These are phyloP conservation scores for Spergularia azorica DNA, from an alignment of 179 eudicot species.

Conservation along the genomic window DNA sequence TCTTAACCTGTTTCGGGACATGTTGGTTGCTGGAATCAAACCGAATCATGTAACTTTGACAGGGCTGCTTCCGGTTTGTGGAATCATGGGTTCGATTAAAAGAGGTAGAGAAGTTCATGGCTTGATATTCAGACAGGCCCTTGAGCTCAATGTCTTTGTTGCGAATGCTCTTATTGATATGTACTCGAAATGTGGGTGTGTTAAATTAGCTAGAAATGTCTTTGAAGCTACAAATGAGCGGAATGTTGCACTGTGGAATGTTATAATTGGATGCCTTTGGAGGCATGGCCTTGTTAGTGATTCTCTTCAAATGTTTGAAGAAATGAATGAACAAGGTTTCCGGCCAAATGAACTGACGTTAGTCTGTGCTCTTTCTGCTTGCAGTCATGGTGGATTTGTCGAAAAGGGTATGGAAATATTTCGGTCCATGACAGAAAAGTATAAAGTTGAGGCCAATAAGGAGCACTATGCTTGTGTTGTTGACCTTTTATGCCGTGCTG, in stretches of 20 bases:
- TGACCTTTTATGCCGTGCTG: conserved; percentile 63
- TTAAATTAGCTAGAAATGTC: conserved; percentile 44
- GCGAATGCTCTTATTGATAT: conserved; percentile 62
- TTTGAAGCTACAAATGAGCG: conserved; percentile 36
- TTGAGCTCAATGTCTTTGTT: conserved; percentile 48
- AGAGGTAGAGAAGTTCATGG: conserved; percentile 62
- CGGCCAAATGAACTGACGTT: conserved; percentile 59
- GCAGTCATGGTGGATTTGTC: conserved; percentile 66
- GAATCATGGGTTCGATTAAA: conserved; percentile 40
- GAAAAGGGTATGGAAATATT: conserved; percentile 64
- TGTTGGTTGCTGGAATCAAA: conserved; percentile 50
- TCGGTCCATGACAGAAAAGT: conserved; percentile 45
- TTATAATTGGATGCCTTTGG: conserved; percentile 65
- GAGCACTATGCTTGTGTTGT: conserved; percentile 69
- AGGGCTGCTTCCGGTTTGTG: conserved; percentile 60
- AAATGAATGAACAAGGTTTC: conserved; percentile 46
- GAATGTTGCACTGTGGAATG: conserved; percentile 61
- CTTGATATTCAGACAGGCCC: conserved; percentile 46
- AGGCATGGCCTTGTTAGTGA: conserved; percentile 50
- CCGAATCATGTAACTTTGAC: conserved; percentile 65
- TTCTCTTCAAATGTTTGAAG: conserved; percentile 47
- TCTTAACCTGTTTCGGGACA: conserved; percentile 43
- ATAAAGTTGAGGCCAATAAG: conserved; percentile 39
- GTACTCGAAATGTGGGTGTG: conserved; percentile 66
- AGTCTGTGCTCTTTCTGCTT: conserved; percentile 57